Base-by-base conservation (phyloP, 345 rosid genomes). In the Hibiscus tridactylites region DNA sequence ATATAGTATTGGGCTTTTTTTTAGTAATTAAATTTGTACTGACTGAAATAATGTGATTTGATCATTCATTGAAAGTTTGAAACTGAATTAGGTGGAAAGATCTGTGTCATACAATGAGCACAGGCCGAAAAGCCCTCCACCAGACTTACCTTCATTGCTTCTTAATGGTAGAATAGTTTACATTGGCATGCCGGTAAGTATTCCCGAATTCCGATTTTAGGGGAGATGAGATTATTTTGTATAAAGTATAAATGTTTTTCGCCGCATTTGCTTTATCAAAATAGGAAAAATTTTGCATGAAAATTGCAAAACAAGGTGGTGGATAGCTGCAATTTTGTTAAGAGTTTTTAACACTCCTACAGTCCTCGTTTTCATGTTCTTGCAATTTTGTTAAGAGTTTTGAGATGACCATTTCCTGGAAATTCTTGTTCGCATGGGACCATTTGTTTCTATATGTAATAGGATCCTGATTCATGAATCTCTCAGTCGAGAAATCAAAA, bases 131-230 rank as follows among this genome's bases (percentile, higher is more conserved):
- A 79, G 76, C 68, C 92, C 94, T 6, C 96, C 94, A 11, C 97
- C 97, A 0, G 98, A 91, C 71, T 82, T 90, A 52, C 92, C 96
- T 0, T 90, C 98, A 9, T 77, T 88, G 78, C 90, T 94, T 75
- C 90, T 90, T 59, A 79, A 90, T 49, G 88, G 87, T 12, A 86
- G 98, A 71, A 88, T 91, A 2, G 93, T 94, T 69, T 91, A 87
- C 81, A 88, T 94, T 77, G 96, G 97, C 71, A 88, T 91, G 95
- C 97, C 96, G 49, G 98, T 94, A 76, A 82, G 90, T 78, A 4
- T 56, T 19, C 29, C 29, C 10, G 3, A 54, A 6, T 58, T 49
- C 70, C 17, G 12, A 3, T 42, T 6, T 31, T 3, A 24, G 9
- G 0, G 12, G 19, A 7, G 7, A 15, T 50, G 54, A 2, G 5